These are phyloP conservation scores for Encephalitozoon romaleae DNA, from an alignment of 371 early-diverging fungal genomes.

Conservation along the genomic window DNA sequence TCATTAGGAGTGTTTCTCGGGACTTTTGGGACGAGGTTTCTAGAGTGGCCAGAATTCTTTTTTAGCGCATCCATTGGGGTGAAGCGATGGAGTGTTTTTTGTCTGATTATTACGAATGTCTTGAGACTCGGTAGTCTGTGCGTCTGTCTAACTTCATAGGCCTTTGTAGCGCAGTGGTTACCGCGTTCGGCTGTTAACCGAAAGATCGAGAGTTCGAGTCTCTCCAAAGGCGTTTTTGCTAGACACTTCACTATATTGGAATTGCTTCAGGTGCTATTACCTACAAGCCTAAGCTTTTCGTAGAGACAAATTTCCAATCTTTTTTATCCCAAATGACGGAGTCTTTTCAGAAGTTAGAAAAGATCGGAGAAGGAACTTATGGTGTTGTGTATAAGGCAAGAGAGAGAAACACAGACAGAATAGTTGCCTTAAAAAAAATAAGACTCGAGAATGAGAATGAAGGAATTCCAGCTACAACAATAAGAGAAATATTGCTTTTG, in stretches of 20 bases:
- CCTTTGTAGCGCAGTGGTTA: slow-evolving; percentile 19
- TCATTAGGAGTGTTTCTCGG: slow-evolving; percentile 42
- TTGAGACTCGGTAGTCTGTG: no score
- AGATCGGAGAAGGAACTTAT: slow-evolving; percentile 96
- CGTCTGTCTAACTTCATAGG: no score
- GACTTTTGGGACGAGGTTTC: slow-evolving; percentile 61
- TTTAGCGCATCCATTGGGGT: background rate
- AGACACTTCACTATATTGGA: no score
- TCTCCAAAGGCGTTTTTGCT: slow-evolving; percentile 5
- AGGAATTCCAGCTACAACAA: slow-evolving; percentile 88
- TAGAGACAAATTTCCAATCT: background rate
- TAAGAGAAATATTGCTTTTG: slow-evolving; percentile 84
- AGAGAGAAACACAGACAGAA: slow-evolving; percentile 71
- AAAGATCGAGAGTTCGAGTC: slow-evolving; percentile 19
- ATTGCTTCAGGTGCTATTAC: background rate
- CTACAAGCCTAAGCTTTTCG: background rate
- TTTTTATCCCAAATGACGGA: slow-evolving; percentile 35
- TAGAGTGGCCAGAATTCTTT: background rate
- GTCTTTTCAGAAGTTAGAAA: slow-evolving; percentile 70
- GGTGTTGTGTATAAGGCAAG: slow-evolving; percentile 97
- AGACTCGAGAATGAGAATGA: slow-evolving; percentile 83
- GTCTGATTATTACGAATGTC: no score
- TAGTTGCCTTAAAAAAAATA: slow-evolving; percentile 93
- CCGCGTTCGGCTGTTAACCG: slow-evolving; percentile 20
- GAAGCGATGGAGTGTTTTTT: slow-evolving; percentile 21